A percentile compares a stretch with the other conserved stretches of the same genome.
These are phyloP conservation scores for Hanseniaspora gamundiae DNA, from an alignment of 1,139 yeast species.

Conservation along the genomic window DNA sequence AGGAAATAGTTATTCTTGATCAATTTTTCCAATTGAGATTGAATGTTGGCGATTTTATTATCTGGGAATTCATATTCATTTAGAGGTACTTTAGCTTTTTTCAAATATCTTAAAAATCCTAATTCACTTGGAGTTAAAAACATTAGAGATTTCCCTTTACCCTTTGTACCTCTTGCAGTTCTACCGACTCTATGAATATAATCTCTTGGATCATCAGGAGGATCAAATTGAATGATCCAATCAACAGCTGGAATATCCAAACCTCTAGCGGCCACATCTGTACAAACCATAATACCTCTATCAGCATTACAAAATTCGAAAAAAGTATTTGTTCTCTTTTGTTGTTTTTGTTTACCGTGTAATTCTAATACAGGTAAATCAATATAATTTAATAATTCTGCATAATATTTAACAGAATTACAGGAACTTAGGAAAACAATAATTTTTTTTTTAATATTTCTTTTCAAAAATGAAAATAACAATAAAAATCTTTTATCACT, in stretches of 20 bases:
- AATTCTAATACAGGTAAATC: constrained; percentile 91
- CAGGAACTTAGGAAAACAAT: constrained; percentile 94
- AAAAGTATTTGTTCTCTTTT: constrained; percentile 92
- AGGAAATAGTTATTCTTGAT: constrained; percentile 88
- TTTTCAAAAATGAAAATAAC: constrained; percentile 81
- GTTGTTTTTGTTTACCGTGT: constrained; percentile 98
- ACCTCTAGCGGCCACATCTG: constrained; percentile 98
- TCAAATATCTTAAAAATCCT: constrained; percentile 86
- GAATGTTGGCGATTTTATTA: constrained; percentile 89
- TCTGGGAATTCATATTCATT: constrained; percentile 95
- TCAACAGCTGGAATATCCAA: constrained; percentile 94
- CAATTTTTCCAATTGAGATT: constrained; percentile 80
- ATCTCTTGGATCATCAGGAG: constrained; percentile 98
- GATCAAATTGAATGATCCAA: constrained; percentile 96
- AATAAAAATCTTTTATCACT: constrained; percentile 87
- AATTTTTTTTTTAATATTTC: constrained; percentile 80
- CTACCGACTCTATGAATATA: constrained; percentile 97
- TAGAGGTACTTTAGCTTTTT: constrained; percentile 93
- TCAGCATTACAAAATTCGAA: constrained; percentile 96
- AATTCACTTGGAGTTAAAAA: constrained; percentile 87
- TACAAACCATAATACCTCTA: constrained; percentile 83
- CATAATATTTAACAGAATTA: constrained; percentile 92
- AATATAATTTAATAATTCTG: constrained; percentile 86
- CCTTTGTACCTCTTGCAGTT: constrained; percentile 90
- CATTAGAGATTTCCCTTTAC: constrained; percentile 90